These are phyloP conservation scores for Amanita muscaria DNA, from an alignment of 768 basidiomycete genomes.

Conservation along the genomic window DNA sequence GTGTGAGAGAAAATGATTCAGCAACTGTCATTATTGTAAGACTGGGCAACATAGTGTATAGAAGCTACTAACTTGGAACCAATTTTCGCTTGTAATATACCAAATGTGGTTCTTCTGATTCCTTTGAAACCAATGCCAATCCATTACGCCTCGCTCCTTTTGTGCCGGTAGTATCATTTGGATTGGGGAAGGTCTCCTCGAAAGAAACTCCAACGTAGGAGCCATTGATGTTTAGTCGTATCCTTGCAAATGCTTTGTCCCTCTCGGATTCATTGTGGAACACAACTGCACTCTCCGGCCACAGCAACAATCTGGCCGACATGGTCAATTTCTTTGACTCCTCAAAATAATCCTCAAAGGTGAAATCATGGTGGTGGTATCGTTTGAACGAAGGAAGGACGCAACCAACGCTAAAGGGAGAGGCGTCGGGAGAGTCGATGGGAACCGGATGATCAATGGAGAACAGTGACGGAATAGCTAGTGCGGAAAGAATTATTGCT, in stretches of 20 bases:
- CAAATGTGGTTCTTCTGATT: slow-evolving; percentile 26
- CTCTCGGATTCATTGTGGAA: slow-evolving; percentile 48
- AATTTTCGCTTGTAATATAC: slow-evolving; percentile 71
- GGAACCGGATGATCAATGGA: slow-evolving; percentile 30
- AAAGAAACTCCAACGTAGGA: slow-evolving; percentile 65
- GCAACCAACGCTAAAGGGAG: slow-evolving; percentile 58
- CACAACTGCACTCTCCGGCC: slow-evolving; percentile 74
- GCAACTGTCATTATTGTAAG: slow-evolving; percentile 41
- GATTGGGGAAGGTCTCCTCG: slow-evolving; percentile 44
- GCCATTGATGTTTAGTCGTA: slow-evolving; percentile 28
- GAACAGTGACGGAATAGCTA: slow-evolving; percentile 51
- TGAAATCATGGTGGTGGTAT: slow-evolving; percentile 32
- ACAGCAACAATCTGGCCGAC: slow-evolving; percentile 52
- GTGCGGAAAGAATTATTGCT: slow-evolving; percentile 28
- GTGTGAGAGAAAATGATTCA: slow-evolving; percentile 62
- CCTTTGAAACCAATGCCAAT: slow-evolving; percentile 47
- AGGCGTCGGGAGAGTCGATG: slow-evolving; percentile 31
- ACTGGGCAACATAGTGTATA: not conserved
- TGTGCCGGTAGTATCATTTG: slow-evolving; percentile 25
- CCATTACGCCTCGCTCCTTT: slow-evolving; percentile 48
- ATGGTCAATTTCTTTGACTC: slow-evolving; percentile 41
- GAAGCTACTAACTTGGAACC: slow-evolving; percentile 58
- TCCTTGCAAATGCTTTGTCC: slow-evolving; percentile 34
- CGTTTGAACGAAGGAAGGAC: slow-evolving; percentile 44
- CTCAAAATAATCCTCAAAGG: slow-evolving; percentile 50